Conservation (phyloP, 75 land plant species). For the Pinus tabuliformis region DNA sequence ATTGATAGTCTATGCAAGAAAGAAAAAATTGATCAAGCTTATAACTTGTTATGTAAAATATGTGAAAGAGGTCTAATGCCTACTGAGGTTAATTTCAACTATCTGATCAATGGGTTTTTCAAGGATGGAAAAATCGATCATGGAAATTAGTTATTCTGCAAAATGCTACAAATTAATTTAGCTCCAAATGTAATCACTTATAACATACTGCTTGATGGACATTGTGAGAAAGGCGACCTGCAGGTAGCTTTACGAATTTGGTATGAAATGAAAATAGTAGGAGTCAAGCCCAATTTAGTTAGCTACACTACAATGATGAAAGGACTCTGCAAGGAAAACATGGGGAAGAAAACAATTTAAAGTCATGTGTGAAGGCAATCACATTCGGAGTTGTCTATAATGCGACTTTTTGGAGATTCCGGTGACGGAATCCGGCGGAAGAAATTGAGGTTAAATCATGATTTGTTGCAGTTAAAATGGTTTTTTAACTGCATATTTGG, state of each 20-base stretch:
- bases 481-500: too few relatives aligned
- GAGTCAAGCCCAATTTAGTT: constrained; percentile 28
- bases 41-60: constrained; percentile 34
- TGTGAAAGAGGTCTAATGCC: constrained; percentile 27
- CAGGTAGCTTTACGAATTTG: constrained; percentile 52
- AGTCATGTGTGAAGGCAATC: too few relatives aligned
- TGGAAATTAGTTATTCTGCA: constrained; percentile 36
- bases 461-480: too few relatives aligned
- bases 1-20: constrained; percentile 45
- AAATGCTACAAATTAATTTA: constrained; percentile 39
- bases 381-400: too few relatives aligned
- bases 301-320: constrained; percentile 49
- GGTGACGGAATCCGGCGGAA: too few relatives aligned
- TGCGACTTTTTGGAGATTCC: too few relatives aligned
- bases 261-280: constrained; percentile 44
- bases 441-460: too few relatives aligned
- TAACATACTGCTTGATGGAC: constrained; percentile 49
- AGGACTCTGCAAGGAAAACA: constrained; percentile 36
- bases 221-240: constrained; percentile 36
- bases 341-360: background rate
- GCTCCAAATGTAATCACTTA: constrained; percentile 44
- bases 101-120: constrained; percentile 42
- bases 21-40: constrained; percentile 33
- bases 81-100: constrained; percentile 44
- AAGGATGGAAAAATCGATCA: constrained; percentile 34